Percentiles rank a stretch among this genome's conserved stretches.
Conservation (phyloP, 2,329 filamentous ascomycete genomes). For the Penicillium frequentans region DNA sequence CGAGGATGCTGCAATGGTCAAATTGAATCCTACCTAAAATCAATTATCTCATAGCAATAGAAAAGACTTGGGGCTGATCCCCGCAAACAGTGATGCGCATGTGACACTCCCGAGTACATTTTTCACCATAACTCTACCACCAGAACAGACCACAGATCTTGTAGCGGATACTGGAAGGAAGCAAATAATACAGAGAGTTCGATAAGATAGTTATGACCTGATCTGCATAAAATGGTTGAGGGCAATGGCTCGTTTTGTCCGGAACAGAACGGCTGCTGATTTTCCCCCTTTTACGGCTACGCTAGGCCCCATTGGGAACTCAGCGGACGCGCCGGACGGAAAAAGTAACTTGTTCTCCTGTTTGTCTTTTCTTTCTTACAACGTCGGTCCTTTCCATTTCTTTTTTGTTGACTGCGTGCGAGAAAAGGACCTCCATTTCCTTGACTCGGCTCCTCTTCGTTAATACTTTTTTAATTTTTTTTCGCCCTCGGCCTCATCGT, state of each 20-base stretch:
- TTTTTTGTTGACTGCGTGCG: slow-evolving; percentile 30
- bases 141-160: background rate
- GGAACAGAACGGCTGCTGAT: slow-evolving; percentile 18
- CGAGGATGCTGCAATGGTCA: too few relatives aligned
- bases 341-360: slow-evolving; percentile 21
- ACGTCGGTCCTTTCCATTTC: slow-evolving; percentile 20
- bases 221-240: background rate
- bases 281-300: slow-evolving; percentile 30
- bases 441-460: slow-evolving; percentile 10
- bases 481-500: background rate
- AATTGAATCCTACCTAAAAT: background rate
- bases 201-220: background rate
- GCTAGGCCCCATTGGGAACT: slow-evolving; percentile 27
- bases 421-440: background rate
- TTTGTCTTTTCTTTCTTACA: slow-evolving; percentile 64
- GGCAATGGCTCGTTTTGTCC: background rate
- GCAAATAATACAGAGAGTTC: background rate
- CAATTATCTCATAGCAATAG: background rate
- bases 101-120: background rate
- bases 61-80: background rate
- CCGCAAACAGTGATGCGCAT: background rate
- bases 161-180: background rate
- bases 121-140: background rate
- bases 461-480: slow-evolving; percentile 12
- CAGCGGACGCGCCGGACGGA: slow-evolving; percentile 23